phyloP scores from a whole-genome alignment of 2,329 filamentous ascomycete genomes.

The Colletotrichum sp. region DNA sequence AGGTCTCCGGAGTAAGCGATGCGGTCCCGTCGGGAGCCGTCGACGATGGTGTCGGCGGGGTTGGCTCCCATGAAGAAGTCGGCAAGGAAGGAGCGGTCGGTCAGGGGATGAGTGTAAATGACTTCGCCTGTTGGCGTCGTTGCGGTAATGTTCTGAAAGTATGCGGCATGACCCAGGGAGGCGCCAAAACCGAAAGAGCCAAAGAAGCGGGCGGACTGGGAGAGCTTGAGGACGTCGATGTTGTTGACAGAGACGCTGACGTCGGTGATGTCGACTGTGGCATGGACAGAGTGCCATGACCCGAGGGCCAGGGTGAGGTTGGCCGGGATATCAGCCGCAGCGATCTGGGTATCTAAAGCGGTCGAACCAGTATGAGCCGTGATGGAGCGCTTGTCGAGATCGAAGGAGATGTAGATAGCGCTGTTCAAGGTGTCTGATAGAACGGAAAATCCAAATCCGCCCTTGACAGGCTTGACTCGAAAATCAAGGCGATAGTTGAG shows the following conservation, averaged over 20 bases:
- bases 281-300: constrained; percentile 19
- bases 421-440: constrained; percentile 32
- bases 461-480: constrained; percentile 29
- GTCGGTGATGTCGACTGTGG: constrained; percentile 23
- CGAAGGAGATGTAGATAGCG: constrained; percentile 32
- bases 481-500: constrained; percentile 28
- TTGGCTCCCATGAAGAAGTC: constrained; percentile 41
- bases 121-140: neutral
- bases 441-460: constrained; percentile 34
- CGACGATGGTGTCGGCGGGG: constrained; percentile 33
- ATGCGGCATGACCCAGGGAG: constrained; percentile 30
- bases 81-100: constrained; percentile 27
- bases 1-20: constrained; percentile 37
- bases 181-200: constrained; percentile 37
- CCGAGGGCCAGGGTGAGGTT: neutral
- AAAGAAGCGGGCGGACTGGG: constrained; percentile 29
- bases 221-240: constrained; percentile 26
- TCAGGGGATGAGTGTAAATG: constrained; percentile 31
- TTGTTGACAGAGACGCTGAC: constrained; percentile 25
- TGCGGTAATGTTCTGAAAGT: constrained; percentile 27
- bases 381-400: constrained; percentile 19
- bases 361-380: constrained; percentile 22
- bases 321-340: neutral
- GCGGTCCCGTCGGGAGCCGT: constrained; percentile 38
- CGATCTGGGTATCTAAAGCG: neutral